These are phyloP conservation scores for Mycena vulgaris DNA, from an alignment of 768 basidiomycete genomes.

Conservation along the genomic window DNA sequence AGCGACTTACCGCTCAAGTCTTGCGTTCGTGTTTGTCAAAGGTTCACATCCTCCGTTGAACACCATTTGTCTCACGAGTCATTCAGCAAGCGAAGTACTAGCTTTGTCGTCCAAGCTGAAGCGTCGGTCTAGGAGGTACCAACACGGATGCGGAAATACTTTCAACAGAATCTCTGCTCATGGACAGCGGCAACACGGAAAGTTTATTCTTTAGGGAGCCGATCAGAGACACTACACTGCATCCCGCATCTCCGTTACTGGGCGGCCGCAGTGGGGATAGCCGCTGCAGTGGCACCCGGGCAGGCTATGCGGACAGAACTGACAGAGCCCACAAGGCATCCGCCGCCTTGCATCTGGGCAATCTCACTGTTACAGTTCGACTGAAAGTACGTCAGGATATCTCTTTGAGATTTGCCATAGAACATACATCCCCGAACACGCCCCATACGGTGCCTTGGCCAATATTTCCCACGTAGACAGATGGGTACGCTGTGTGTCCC, in stretches of 20 bases:
- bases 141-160: too few species aligned
- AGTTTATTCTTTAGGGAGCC: conserved; percentile 12
- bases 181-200: conserved; percentile 15
- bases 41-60: too few species aligned
- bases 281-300: conserved; percentile 9
- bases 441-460: conserved; percentile 15
- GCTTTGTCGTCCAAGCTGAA: too few species aligned
- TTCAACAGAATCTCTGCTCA: too few species aligned
- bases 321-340: conserved; percentile 20
- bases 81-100: too few species aligned
- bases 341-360: conserved; percentile 23
- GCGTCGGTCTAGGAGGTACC: too few species aligned
- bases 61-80: too few species aligned
- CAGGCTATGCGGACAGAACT: conserved; percentile 21
- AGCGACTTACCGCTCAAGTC: too few species aligned
- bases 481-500: conserved; percentile 17
- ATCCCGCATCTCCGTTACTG: conserved; percentile 12
- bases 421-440: conserved; percentile 25
- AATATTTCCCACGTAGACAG: conserved; percentile 23
- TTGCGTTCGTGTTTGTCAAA: too few species aligned
- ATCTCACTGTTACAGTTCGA: conserved; percentile 19
- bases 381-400: conserved; percentile 21
- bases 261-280: conserved; percentile 17
- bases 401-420: conserved; percentile 19
- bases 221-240: conserved; percentile 12